phyloP scores from a whole-genome alignment of 2,329 filamentous ascomycete species.

The Epichloe uncinata region DNA sequence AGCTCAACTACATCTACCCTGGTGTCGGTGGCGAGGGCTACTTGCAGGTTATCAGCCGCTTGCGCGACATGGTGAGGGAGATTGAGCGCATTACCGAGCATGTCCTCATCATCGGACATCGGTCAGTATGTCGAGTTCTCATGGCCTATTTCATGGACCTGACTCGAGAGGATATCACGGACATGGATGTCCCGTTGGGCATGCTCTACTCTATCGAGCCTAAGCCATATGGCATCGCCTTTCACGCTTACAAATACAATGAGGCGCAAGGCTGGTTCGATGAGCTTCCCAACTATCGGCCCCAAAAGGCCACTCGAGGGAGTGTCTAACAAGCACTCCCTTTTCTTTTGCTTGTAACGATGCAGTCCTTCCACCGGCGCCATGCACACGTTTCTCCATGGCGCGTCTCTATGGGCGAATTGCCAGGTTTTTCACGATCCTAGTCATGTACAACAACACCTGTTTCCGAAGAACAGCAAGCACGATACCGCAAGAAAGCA shows the following conservation, averaged over 20 bases:
- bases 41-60: conserved; percentile 88
- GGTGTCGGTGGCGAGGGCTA: conserved; percentile 94
- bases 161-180: conserved; percentile 79
- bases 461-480: neutral
- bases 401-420: neutral
- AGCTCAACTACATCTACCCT: conserved; percentile 92
- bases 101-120: conserved; percentile 81
- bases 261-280: conserved; percentile 67
- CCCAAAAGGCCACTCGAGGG: conserved; percentile 37
- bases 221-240: conserved; percentile 94
- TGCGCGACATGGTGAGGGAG: conserved; percentile 95
- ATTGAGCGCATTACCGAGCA: conserved; percentile 96
- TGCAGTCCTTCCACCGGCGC: neutral
- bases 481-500: too few relatives aligned
- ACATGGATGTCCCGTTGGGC: conserved; percentile 85
- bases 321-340: neutral
- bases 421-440: neutral
- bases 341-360: neutral
- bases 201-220: conserved; percentile 93
- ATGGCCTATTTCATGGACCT: conserved; percentile 95
- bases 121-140: conserved; percentile 80
- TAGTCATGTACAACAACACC: conserved; percentile 2
- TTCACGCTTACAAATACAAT: conserved; percentile 90
- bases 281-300: conserved; percentile 70
- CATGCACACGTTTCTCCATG: neutral